Evolutionary conservation across 495 filamentous ascomycete genomes (phyloP).

Genomic region (Astrothelium subdiscretum): DNA sequence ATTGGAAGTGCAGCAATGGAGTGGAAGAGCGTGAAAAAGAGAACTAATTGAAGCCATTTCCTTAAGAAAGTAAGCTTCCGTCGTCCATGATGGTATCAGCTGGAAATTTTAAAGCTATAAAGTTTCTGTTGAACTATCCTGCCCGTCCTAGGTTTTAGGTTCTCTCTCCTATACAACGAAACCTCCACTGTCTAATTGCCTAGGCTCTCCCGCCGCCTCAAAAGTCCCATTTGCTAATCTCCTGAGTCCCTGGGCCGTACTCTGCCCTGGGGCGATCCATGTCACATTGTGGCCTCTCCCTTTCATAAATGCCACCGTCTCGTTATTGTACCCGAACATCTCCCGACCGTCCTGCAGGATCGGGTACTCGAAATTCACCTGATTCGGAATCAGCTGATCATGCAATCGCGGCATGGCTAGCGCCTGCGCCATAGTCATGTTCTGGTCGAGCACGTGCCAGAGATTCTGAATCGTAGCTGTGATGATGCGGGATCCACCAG

Average conservation of each 20-base stretch:
- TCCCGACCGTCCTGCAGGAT: not conserved
- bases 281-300: constrained; percentile 60
- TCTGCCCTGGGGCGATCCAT: constrained; percentile 51
- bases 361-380: constrained; percentile 55
- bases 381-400: constrained; percentile 69
- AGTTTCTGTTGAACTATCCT: no score
- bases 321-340: constrained; percentile 42
- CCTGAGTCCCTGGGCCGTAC: constrained; percentile 61
- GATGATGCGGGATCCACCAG: constrained; percentile 83
- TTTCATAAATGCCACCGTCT: constrained; percentile 52
- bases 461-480: constrained; percentile 69
- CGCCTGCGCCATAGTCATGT: constrained; percentile 44
- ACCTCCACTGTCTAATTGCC: constrained; percentile 62
- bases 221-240: constrained; percentile 60
- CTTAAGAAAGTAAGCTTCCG: no score
- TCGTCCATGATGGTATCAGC: no score
- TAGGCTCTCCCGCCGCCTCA: constrained; percentile 66
- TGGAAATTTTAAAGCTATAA: no score
- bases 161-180: constrained; percentile 42
- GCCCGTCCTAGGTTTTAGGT: no score
- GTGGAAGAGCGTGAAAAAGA: no score
- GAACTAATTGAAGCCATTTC: no score
- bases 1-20: no score
- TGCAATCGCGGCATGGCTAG: constrained; percentile 61
- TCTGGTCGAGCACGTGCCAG: constrained; percentile 58